phyloP scores from a whole-genome alignment of 2,329 filamentous ascomycete genomes.

The Phaeoacremonium minimum region DNA sequence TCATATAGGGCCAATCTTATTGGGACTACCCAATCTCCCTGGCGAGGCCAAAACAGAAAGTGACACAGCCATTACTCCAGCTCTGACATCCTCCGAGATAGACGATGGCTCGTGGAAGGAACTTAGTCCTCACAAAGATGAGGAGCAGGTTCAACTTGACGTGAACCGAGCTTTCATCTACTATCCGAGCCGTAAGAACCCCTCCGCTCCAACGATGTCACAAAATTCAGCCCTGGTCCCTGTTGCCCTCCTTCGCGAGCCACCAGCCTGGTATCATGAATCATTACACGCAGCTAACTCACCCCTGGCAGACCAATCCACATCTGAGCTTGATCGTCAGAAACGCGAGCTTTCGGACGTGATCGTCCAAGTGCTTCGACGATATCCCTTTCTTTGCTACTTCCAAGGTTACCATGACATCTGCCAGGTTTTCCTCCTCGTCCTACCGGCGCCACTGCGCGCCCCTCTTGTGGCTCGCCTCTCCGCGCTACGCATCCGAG shows the following conservation, averaged over 20 bases:
- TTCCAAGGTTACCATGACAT: constrained; percentile 99
- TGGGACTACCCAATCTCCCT: constrained; percentile 46
- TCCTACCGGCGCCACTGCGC: constrained; percentile 63
- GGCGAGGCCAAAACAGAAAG: too few relatives aligned
- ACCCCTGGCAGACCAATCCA: constrained; percentile 54
- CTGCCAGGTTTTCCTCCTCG: constrained; percentile 88
- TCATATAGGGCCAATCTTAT: constrained; percentile 55
- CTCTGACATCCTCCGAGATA: constrained; percentile 3
- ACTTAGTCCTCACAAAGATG: constrained; percentile 77
- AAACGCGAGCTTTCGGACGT: constrained; percentile 75
- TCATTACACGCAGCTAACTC: too few relatives aligned
- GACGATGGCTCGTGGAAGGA: constrained; percentile 44
- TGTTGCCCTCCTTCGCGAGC: background rate
- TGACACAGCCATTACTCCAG: too few relatives aligned
- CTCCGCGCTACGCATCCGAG: constrained; percentile 83
- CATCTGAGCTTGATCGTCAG: constrained; percentile 63
- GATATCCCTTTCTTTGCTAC: constrained; percentile 81
- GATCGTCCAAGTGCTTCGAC: constrained; percentile 76
- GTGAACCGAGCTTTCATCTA: constrained; percentile 97
- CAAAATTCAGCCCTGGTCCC: background rate
- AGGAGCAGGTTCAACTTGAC: constrained; percentile 87
- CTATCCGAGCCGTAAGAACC: constrained; percentile 71
- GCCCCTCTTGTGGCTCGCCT: constrained; percentile 69
- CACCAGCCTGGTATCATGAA: too few relatives aligned
- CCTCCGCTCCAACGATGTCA: too few relatives aligned